Conservation (phyloP, 2,329 filamentous ascomycete species). For the Elsinoe fawcettii region DNA sequence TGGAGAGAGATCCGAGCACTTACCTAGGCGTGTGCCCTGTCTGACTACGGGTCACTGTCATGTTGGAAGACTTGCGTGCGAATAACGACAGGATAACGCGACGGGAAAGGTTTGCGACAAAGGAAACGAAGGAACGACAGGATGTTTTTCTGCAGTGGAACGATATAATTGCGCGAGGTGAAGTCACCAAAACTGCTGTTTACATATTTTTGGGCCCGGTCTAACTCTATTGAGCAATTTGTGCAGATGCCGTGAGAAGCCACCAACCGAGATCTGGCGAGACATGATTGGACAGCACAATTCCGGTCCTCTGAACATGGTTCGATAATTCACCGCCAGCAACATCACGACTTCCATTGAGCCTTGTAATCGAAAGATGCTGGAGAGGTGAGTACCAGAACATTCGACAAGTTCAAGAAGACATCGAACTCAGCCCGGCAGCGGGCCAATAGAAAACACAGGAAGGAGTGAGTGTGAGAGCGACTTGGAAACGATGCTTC, state of each 20-base stretch:
- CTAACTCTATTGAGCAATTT: conserved; percentile 6
- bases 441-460: too few relatives aligned
- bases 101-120: background rate
- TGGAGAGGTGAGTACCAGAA: too few relatives aligned
- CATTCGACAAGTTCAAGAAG: background rate
- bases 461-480: too few relatives aligned
- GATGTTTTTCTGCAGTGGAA: background rate
- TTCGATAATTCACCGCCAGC: background rate
- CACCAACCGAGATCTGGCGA: background rate
- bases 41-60: conserved; percentile 38
- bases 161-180: background rate
- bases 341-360: too few relatives aligned
- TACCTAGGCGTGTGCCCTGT: conserved; percentile 44
- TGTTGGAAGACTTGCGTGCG: background rate
- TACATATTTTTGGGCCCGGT: background rate
- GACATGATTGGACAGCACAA: background rate
- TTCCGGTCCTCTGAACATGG: background rate
- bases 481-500: too few relatives aligned
- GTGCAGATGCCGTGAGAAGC: background rate
- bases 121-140: background rate
- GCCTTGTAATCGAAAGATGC: too few relatives aligned
- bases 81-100: background rate
- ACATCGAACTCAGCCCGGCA: too few relatives aligned
- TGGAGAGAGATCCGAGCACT: conserved; percentile 19
- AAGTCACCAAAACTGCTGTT: conserved; percentile 1